Percentiles rank a stretch among this genome's conserved stretches.
Evolutionary conservation across 1,139 yeast species (phyloP).

Genomic region (Kluyveromyces sp.): DNA sequence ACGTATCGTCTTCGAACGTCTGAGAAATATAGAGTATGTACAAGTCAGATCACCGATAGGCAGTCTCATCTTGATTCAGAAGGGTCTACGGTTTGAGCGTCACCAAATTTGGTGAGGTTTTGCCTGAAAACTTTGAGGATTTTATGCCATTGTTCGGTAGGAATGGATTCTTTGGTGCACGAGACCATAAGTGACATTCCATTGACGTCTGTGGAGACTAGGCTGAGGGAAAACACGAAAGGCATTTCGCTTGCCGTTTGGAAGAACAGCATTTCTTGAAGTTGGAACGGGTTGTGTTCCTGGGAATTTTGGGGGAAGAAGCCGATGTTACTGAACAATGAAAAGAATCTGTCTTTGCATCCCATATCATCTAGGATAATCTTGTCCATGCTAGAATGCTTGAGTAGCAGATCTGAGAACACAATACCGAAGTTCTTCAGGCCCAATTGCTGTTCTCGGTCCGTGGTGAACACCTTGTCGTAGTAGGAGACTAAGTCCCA

Average conservation of each 20-base stretch:
- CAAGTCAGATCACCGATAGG: no score
- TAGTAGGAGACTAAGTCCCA: conserved; percentile 22
- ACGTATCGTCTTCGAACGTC: no score
- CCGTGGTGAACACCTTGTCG: conserved; percentile 11
- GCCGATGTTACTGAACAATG: conserved; percentile 25
- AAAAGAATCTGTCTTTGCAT: conserved; percentile 20
- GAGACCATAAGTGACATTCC: conserved; percentile 22
- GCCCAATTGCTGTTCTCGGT: conserved; percentile 16
- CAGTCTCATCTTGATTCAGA: no score
- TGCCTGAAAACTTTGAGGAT: conserved; percentile 14
- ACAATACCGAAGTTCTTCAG: conserved; percentile 20
- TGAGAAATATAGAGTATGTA: no score
- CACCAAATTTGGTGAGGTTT: conserved; percentile 7
- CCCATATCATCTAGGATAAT: conserved; percentile 16
- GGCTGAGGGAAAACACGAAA: conserved; percentile 19
- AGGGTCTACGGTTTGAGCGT: no score
- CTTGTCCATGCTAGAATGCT: conserved; percentile 20
- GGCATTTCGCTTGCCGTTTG: conserved; percentile 23
- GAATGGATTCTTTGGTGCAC: conserved; percentile 16
- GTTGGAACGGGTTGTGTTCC: conserved; percentile 8
- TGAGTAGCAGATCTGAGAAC: conserved; percentile 18
- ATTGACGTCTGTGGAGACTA: conserved; percentile 18
- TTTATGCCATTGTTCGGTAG: conserved; percentile 13
- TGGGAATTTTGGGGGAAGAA: conserved; percentile 12
- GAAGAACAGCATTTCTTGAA: conserved; percentile 19